phyloP scores from a whole-genome alignment of 73 alveolate species.

The Halteria grandinella region DNA sequence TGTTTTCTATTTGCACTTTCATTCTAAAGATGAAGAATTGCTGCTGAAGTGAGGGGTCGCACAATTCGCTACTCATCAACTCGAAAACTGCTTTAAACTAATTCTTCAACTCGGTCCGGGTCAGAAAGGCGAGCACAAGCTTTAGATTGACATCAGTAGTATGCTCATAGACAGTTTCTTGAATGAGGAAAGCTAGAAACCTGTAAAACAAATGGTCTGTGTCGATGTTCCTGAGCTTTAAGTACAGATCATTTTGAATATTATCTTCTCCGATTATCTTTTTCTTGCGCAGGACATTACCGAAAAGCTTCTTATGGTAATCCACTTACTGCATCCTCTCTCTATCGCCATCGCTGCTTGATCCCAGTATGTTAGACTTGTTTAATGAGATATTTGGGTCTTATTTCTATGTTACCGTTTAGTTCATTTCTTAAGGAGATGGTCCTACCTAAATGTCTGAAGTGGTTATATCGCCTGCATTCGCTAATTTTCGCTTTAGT shows the following conservation, averaged over 20 bases:
- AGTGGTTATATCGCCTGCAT: too few relatives aligned
- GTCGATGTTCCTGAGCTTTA: too few relatives aligned
- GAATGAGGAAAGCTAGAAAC: slow-evolving; percentile 11
- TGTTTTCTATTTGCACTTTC: slow-evolving; percentile 23
- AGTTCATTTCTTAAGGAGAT: too few relatives aligned
- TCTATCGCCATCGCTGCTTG: background rate
- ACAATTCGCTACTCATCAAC: slow-evolving; percentile 39
- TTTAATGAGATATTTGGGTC: background rate
- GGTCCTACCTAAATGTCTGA: too few relatives aligned
- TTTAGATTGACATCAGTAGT: slow-evolving; percentile 32
- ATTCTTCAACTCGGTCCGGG: slow-evolving; percentile 27
- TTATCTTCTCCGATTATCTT: too few relatives aligned
- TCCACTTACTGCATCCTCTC: too few relatives aligned
- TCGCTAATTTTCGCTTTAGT: too few relatives aligned
- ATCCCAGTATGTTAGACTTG: background rate
- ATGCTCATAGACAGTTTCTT: slow-evolving; percentile 8
- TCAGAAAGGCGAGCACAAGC: slow-evolving; percentile 1
- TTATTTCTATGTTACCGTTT: too few relatives aligned
- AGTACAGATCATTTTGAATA: too few relatives aligned
- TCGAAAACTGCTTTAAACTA: slow-evolving; percentile 46
- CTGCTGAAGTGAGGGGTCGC: slow-evolving; percentile 28
- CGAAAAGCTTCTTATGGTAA: too few relatives aligned
- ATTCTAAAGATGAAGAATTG: slow-evolving; percentile 28
- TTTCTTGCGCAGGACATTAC: too few relatives aligned
- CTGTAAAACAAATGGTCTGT: background rate